Evolutionary conservation across 164 flowering plant species (phyloP).

Genomic region (Vitis rotundifolia): DNA sequence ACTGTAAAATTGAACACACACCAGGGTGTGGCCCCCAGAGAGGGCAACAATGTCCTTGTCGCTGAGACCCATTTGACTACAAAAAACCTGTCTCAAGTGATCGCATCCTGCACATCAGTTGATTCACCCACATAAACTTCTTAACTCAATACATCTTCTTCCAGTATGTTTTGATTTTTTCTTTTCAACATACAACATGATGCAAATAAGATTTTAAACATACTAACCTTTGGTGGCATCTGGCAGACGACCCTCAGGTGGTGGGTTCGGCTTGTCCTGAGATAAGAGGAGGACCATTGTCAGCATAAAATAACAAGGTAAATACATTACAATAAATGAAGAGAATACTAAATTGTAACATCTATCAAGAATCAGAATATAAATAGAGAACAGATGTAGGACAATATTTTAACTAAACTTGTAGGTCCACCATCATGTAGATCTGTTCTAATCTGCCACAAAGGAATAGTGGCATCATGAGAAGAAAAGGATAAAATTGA

Average conservation of each 20-base stretch:
- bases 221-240: conserved; percentile 84
- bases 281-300: not conserved
- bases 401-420: too few species aligned
- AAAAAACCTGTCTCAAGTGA: conserved; percentile 63
- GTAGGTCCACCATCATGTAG: too few species aligned
- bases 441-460: too few species aligned
- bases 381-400: not conserved
- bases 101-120: conserved; percentile 40
- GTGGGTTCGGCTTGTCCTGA: conserved; percentile 86
- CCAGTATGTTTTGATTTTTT: not conserved
- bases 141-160: too few species aligned
- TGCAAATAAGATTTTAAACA: not conserved
- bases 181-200: not conserved
- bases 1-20: conserved; percentile 10
- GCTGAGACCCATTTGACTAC: conserved; percentile 47
- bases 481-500: too few species aligned
- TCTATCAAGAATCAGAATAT: not conserved
- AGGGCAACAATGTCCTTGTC: conserved; percentile 74
- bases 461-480: too few species aligned
- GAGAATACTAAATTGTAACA: not conserved
- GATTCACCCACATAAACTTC: too few species aligned
- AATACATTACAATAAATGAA: not conserved
- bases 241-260: conserved; percentile 95
- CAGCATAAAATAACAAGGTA: not conserved
- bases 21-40: conserved; percentile 76